A percentile compares a stretch with the other conserved stretches of the same genome.
phyloP scores from a whole-genome alignment of 306 rosid species.

The Acmispon strigosus region DNA sequence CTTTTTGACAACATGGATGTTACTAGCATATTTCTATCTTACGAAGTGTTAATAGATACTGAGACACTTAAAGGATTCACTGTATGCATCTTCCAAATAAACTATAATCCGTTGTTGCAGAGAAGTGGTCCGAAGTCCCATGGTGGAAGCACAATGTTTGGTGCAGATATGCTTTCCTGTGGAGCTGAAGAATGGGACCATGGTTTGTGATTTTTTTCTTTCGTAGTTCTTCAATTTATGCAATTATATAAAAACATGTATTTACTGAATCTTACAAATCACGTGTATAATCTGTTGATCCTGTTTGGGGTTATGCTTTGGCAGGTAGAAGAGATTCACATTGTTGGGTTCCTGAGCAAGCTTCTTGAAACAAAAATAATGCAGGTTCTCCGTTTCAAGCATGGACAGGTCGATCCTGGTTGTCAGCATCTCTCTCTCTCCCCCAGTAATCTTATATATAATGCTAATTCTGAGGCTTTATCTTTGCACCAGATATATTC shows the following conservation, averaged over 20 bases:
- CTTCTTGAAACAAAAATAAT: slow-evolving; percentile 88
- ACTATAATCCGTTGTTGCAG: slow-evolving; percentile 42
- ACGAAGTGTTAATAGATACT: not conserved
- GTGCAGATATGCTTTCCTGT: slow-evolving; percentile 94
- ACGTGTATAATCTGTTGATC: slow-evolving; percentile 5
- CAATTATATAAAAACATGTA: not conserved
- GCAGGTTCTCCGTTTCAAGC: slow-evolving; percentile 95
- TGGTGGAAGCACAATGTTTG: slow-evolving; percentile 96
- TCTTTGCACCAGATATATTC: slow-evolving; percentile 67
- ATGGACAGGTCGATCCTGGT: slow-evolving; percentile 63
- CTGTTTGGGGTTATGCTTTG: slow-evolving; percentile 21
- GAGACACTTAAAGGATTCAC: slow-evolving; percentile 12
- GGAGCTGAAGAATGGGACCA: slow-evolving; percentile 74
- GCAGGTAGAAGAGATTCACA: slow-evolving; percentile 91
- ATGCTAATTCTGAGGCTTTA: slow-evolving; percentile 22
- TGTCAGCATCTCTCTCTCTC: not conserved
- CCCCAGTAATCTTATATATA: slow-evolving; percentile 11
- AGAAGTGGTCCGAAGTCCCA: slow-evolving; percentile 84
- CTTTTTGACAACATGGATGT: slow-evolving; percentile 10
- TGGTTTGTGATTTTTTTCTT: slow-evolving; percentile 42
- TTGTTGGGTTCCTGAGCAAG: slow-evolving; percentile 85
- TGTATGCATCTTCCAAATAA: slow-evolving; percentile 29
- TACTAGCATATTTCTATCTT: not conserved
- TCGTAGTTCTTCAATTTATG: slow-evolving; percentile 6
- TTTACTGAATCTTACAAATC: slow-evolving; percentile 12